These are phyloP conservation scores for Pythium brassicae DNA, from an alignment of 352 stramenopile species.

Conservation along the genomic window DNA sequence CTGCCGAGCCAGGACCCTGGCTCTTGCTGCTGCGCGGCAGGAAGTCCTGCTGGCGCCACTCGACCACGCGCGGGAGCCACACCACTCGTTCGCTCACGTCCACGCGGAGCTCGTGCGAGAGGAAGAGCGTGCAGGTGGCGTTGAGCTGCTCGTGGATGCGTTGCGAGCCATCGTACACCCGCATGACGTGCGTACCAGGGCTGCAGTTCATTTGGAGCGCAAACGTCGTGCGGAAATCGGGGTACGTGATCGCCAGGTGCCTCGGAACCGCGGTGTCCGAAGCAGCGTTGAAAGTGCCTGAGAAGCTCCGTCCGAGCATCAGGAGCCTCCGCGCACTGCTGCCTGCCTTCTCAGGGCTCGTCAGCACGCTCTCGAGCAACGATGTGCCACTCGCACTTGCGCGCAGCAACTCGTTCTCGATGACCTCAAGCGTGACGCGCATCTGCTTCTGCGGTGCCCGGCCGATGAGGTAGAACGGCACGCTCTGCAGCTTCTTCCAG, in stretches of 20 bases:
- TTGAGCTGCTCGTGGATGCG: slow-evolving; percentile 79
- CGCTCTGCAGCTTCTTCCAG: slow-evolving; percentile 72
- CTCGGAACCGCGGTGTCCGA: slow-evolving; percentile 5
- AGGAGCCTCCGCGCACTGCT: slow-evolving; percentile 18
- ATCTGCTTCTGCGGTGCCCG: slow-evolving; percentile 14
- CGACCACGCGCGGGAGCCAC: slow-evolving; percentile 50
- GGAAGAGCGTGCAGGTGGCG: slow-evolving; percentile 34
- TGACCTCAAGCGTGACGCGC: slow-evolving; percentile 63
- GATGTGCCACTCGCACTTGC: slow-evolving; percentile 25
- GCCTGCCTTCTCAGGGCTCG: neutral
- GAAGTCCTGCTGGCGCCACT: slow-evolving; percentile 49
- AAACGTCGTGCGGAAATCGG: slow-evolving; percentile 82
- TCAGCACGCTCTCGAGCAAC: neutral
- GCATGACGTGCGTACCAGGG: slow-evolving; percentile 36
- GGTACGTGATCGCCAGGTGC: slow-evolving; percentile 23
- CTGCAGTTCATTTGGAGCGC: slow-evolving; percentile 76
- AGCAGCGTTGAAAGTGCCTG: slow-evolving; percentile 1
- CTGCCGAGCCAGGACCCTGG: neutral
- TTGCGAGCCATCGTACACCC: slow-evolving; percentile 53
- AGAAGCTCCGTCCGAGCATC: slow-evolving; percentile 22
- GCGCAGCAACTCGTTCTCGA: slow-evolving; percentile 85
- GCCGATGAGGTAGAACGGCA: slow-evolving; percentile 46
- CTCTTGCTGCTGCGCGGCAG: slow-evolving; percentile 14
- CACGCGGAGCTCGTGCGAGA: slow-evolving; percentile 36
- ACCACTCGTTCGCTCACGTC: slow-evolving; percentile 35